phyloP scores from a whole-genome alignment of 352 stramenopile species.

The Globisporangium acanthophoron region DNA sequence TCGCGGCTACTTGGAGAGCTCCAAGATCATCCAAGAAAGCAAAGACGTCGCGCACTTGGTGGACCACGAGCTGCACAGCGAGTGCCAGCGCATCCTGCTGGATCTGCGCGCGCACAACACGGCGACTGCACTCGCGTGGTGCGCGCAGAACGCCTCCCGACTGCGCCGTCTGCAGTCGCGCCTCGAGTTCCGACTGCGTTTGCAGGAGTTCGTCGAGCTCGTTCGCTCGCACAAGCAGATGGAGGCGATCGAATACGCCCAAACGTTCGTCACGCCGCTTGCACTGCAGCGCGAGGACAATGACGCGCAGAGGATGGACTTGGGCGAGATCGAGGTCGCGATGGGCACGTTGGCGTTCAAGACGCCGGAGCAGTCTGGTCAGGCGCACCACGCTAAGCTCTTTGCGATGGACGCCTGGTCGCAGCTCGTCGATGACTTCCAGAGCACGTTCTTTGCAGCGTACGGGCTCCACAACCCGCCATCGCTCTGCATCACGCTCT shows the following conservation, averaged over 20 bases:
- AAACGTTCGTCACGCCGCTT: constrained; percentile 50
- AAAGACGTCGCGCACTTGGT: constrained; percentile 64
- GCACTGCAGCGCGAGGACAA: constrained; percentile 62
- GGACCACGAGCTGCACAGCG: constrained; percentile 51
- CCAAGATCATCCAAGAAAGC: constrained; percentile 58
- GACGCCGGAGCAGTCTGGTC: constrained; percentile 48
- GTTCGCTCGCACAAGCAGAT: constrained; percentile 63
- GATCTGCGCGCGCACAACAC: constrained; percentile 50
- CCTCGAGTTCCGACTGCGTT: constrained; percentile 65
- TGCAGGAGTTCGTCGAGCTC: constrained; percentile 79
- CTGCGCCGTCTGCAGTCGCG: constrained; percentile 62
- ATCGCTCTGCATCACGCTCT: constrained; percentile 58
- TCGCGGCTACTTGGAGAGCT: constrained; percentile 55
- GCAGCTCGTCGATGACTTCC: constrained; percentile 49
- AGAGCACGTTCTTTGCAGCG: constrained; percentile 54
- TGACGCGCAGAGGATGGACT: constrained; percentile 38
- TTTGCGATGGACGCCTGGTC: constrained; percentile 62
- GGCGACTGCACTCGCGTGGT: constrained; percentile 56
- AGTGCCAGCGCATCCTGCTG: constrained; percentile 50
- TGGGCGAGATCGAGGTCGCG: constrained; percentile 56
- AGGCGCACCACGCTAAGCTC: constrained; percentile 53
- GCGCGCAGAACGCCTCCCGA: constrained; percentile 60
- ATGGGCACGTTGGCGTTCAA: constrained; percentile 77
- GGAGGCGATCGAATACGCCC: constrained; percentile 71
- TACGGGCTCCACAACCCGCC: constrained; percentile 66